Base-by-base conservation (phyloP, 768 basidiomycete species). In the Myochromella boudieri region DNA sequence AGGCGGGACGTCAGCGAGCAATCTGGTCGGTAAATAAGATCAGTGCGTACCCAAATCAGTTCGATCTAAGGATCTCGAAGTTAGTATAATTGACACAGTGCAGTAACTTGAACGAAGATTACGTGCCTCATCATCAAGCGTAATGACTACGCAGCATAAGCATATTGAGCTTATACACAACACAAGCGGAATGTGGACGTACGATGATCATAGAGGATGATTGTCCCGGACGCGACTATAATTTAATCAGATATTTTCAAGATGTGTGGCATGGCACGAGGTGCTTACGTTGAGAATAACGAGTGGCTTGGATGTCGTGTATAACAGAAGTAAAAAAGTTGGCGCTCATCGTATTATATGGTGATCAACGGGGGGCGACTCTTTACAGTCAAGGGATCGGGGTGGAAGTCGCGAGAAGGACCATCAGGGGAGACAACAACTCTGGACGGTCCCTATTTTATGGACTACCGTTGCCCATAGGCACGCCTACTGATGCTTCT, bases 171-270 rank as follows among this genome's bases (percentile, higher is more conserved):
- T 21, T 12, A n/a, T n/a, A 8, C 38, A 31, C 28, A 26, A 9
- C 20, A 28, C 6, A 28, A 14, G 21, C 4, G 27, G 26, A 46
- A 25, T 11, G 12, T 3, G 28, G 22, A 64, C 79, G 50, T 51
- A 81, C 80, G 15, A 59, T 81, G 77, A 54, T 82, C 81, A 47
- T 67, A 80, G 22, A 80, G 48, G 21, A 82, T 75, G 52, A 82
- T 77, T 22, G 64, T 58, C 36, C 72, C 75, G 5, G 77, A 74
- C 4, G 76, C 71, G 56, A 82, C 81, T 82, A 52, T 7, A 15
- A 27, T 44, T 20, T 20, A 15, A 20, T 39, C 15, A 48, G 34
- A 37, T 27, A 21, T n/a, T 49, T 10, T 18, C 24, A 14, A 24
- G 7, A 10, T 24, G 7, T 21, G 20, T 6, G 7, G 18, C 6